These are phyloP conservation scores for Penicillium silybi DNA, from an alignment of 495 filamentous ascomycete species.

Conservation along the genomic window DNA sequence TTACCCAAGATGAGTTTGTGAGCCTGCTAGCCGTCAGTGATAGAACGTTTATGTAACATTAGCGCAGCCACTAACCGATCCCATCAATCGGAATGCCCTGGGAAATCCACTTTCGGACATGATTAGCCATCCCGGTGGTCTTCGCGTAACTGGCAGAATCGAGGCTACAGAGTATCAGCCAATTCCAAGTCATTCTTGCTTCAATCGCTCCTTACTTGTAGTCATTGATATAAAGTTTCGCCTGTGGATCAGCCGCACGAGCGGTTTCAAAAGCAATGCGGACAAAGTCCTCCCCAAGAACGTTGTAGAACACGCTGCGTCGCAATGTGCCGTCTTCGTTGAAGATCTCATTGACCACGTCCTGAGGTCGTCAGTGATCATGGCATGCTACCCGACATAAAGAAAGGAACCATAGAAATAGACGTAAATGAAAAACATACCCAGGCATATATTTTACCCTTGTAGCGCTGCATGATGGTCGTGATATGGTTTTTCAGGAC, in stretches of 20 bases:
- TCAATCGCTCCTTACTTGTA: constrained; percentile 24
- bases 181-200: too few relatives aligned
- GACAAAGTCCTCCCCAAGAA: constrained; percentile 55
- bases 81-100: constrained; percentile 69
- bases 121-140: constrained; percentile 55
- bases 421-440: too few relatives aligned
- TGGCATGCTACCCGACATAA: neutral
- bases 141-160: constrained; percentile 49
- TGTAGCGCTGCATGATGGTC: constrained; percentile 49
- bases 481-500: constrained; percentile 49
- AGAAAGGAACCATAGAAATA: too few relatives aligned
- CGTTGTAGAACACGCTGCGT: constrained; percentile 50
- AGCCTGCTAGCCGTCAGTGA: too few relatives aligned
- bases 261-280: constrained; percentile 55
- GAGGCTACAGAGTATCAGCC: constrained; percentile 19
- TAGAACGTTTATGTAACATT: too few relatives aligned
- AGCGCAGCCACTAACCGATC: constrained; percentile 57
- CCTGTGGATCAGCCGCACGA: constrained; percentile 49
- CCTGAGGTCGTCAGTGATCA: constrained; percentile 32
- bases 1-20: too few relatives aligned
- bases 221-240: constrained; percentile 68
- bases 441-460: constrained; percentile 50
- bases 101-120: constrained; percentile 64
- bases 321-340: constrained; percentile 64
- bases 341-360: constrained; percentile 70